phyloP scores from a whole-genome alignment of 805 yeast species.

The Tetrapisispora fleetii region DNA sequence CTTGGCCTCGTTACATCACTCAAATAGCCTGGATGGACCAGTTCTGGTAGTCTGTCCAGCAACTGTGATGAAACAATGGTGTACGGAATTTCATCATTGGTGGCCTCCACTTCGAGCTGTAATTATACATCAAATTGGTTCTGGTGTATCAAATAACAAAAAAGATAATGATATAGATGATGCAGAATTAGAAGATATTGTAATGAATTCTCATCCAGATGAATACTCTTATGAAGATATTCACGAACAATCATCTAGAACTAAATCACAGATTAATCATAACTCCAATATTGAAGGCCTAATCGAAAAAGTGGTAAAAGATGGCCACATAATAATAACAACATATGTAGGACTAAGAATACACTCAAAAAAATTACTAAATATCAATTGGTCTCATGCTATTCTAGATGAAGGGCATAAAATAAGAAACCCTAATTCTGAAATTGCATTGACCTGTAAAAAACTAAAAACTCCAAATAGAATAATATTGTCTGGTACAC shows the following conservation, averaged over 20 bases:
- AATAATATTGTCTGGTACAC: constrained; percentile 87
- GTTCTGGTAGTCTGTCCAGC: constrained; percentile 90
- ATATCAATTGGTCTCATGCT: constrained; percentile 77
- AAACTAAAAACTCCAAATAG: constrained; percentile 77
- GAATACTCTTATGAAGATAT: constrained; percentile 37
- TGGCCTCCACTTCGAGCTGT: constrained; percentile 91
- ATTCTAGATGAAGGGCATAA: constrained; percentile 95
- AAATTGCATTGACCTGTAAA: constrained; percentile 75
- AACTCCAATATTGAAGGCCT: constrained; percentile 21
- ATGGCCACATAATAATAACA: constrained; percentile 81
- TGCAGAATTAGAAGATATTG: constrained; percentile 41
- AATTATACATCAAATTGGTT: constrained; percentile 84
- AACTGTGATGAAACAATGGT: constrained; percentile 94
- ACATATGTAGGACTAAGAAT: constrained; percentile 81
- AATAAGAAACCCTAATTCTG: constrained; percentile 89
- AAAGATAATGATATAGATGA: constrained; percentile 26
- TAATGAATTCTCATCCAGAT: constrained; percentile 30
- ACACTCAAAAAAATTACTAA: constrained; percentile 53
- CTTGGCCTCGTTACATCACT: constrained; percentile 81
- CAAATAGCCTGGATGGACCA: constrained; percentile 65
- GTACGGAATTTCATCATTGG: constrained; percentile 92
- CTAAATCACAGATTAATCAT: constrained; percentile 23
- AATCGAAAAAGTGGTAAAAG: constrained; percentile 43
- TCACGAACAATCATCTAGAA: constrained; percentile 17
- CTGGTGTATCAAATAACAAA: constrained; percentile 52